phyloP scores from a whole-genome alignment of 2,329 filamentous ascomycete genomes.

The Ilyonectria mors-panacis region DNA sequence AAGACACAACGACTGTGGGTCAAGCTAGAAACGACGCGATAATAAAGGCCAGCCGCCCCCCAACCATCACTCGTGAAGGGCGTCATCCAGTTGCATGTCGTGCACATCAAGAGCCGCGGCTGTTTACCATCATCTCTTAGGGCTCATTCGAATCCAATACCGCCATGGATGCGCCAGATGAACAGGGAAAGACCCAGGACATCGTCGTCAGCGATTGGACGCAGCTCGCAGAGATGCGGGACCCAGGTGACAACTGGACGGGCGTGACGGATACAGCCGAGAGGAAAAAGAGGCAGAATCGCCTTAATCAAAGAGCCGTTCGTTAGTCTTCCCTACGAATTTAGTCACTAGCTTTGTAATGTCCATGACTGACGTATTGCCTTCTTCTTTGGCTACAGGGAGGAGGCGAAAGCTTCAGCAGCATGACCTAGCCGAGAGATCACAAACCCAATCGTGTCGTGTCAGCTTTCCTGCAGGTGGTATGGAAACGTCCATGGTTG shows the following conservation, averaged over 20 bases:
- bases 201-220: background rate
- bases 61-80: background rate
- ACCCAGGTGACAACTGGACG: constrained; percentile 20
- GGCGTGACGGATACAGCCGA: constrained; percentile 10
- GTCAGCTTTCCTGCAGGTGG: background rate
- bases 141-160: background rate
- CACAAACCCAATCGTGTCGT: background rate
- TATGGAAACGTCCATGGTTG: background rate
- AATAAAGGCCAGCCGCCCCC: background rate
- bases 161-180: background rate
- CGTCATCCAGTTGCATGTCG: constrained; percentile 1
- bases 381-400: background rate
- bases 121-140: background rate
- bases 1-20: background rate
- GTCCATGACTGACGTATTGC: background rate
- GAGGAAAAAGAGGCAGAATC: constrained; percentile 29
- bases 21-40: background rate
- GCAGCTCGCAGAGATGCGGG: background rate
- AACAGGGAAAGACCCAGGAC: background rate
- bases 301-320: constrained; percentile 24
- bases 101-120: background rate
- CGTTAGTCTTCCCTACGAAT: background rate
- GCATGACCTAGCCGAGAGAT: background rate
- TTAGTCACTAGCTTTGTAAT: background rate
- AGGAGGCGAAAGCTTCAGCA: background rate